Conservation (phyloP, 2,329 filamentous ascomycete genomes). For the Pezicula neosporulosa region DNA sequence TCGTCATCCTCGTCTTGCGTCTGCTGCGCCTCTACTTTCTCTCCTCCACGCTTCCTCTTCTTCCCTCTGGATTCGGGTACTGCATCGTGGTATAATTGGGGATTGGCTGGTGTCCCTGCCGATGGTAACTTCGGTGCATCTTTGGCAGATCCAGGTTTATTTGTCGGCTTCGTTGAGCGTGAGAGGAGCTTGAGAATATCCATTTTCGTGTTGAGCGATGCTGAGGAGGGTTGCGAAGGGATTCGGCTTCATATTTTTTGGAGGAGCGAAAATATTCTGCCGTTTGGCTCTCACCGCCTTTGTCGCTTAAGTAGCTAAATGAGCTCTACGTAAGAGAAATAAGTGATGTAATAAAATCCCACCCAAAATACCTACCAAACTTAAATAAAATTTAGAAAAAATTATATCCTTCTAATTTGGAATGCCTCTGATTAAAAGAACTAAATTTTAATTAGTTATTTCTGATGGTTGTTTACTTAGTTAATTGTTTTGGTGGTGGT, state of each 20-base stretch:
- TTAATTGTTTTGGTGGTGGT: too few species aligned
- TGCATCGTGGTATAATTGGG: conserved; percentile 66
- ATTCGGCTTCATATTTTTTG: background rate
- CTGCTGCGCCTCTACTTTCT: conserved; percentile 23
- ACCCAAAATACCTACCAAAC: too few species aligned
- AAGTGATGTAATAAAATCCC: too few species aligned
- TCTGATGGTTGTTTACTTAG: too few species aligned
- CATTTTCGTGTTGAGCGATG: conserved; percentile 17
- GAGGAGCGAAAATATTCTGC: conserved; percentile 2
- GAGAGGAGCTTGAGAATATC: conserved; percentile 73
- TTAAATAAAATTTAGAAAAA: too few species aligned
- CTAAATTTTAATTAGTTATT: too few species aligned
- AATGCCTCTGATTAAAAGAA: too few species aligned
- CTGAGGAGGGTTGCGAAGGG: background rate
- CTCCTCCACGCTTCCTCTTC: conserved; percentile 52
- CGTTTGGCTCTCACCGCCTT: background rate
- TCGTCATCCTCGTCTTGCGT: conserved; percentile 33
- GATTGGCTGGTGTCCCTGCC: conserved; percentile 59
- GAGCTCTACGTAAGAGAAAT: too few species aligned
- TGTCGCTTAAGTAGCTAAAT: too few species aligned
- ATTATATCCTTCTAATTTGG: too few species aligned
- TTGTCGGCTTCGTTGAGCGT: conserved; percentile 57
- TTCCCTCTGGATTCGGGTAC: conserved; percentile 38
- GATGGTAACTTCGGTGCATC: conserved; percentile 54
- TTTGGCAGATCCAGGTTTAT: conserved; percentile 28